Evolutionary conservation across 2,329 filamentous ascomycete species (phyloP).

Genomic region (Acephala macrosclerotiorum): DNA sequence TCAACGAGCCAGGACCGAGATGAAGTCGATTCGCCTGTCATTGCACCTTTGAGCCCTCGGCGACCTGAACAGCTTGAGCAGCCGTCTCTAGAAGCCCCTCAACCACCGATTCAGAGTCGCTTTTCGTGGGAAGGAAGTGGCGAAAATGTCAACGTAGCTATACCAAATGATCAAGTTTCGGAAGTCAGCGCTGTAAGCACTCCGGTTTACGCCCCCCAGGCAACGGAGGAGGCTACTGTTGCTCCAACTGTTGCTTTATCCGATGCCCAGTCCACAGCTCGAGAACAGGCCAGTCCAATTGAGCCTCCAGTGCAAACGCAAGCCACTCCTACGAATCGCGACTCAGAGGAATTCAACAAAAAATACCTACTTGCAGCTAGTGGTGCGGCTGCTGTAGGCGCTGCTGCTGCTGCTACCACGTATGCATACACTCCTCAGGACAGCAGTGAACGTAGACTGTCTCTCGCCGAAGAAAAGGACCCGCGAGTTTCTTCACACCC

Average conservation of each 20-base stretch:
- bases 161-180: conserved; percentile 1
- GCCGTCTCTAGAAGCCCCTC: conserved; percentile 18
- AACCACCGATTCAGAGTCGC: conserved; percentile 31
- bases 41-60: conserved; percentile 37
- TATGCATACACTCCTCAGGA: conserved; percentile 6
- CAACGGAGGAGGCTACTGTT: conserved; percentile 9
- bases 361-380: conserved; percentile 27
- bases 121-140: conserved; percentile 42
- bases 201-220: background rate
- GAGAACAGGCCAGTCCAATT: background rate
- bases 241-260: background rate
- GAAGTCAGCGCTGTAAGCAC: conserved; percentile 6
- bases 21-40: conserved; percentile 32
- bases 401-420: conserved; percentile 18
- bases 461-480: conserved; percentile 55
- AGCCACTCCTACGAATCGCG: background rate
- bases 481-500: conserved; percentile 47
- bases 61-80: conserved; percentile 26
- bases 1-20: conserved; percentile 33
- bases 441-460: conserved; percentile 42
- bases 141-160: conserved; percentile 27
- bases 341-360: background rate
- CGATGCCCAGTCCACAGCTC: background rate
- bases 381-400: conserved; percentile 25
- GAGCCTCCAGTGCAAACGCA: conserved; percentile 12